Evolutionary conservation across 768 basidiomycete species (phyloP), one percentile per base, ranked within the genome.

Genomic region (Trametes cinnabarina): DNA sequence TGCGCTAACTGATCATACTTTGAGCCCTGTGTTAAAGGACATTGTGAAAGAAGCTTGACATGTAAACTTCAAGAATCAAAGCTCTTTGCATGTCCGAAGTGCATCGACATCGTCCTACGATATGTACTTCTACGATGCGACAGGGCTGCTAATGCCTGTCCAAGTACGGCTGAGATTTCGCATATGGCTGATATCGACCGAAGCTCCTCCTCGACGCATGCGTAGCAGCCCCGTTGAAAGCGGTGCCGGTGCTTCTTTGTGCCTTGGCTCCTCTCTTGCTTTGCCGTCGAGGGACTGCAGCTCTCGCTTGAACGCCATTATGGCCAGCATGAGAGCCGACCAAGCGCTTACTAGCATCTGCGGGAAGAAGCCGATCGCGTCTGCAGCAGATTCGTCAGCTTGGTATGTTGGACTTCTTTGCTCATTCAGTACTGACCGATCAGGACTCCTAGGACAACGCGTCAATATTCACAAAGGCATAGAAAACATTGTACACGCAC

Each of bases 281-380:
- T 9, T 35, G 5, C 37, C 48, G 2, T 63, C 59, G 11, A 52
- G n/a, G 10, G 51, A 34, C n/a, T 57, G 26, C 22, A 71, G 62
- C 47, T 82, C 82, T 32, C 74, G 75, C n/a, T 72, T 69, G 14
- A 76, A 72, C 22, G 81, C 57, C 14, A 76, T 73, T 30, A 78
- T 67, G 25, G 83, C 69, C 1, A 83, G 69, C n/a, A 67, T 51
- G 26, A 80, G 68, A 15, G 72, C 71, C 10, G 76, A 78, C 1
- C 75, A 65, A 8, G 74, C 72, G n/a, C 73, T 67, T 26, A 80
- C 67, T 23, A 82, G 70, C 79, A 84, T 82, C 65, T 85, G 83
- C 5, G 82, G 81, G 65, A 85, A 83, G 66, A 77, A 82, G 2
- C 82, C 83, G 46, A 85, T 82, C 43, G 71, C 71, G 62, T 83